Evolutionary conservation across 1,284 basidiomycete genomes (phyloP).

Genomic region (Leccinum pallidistipes): DNA sequence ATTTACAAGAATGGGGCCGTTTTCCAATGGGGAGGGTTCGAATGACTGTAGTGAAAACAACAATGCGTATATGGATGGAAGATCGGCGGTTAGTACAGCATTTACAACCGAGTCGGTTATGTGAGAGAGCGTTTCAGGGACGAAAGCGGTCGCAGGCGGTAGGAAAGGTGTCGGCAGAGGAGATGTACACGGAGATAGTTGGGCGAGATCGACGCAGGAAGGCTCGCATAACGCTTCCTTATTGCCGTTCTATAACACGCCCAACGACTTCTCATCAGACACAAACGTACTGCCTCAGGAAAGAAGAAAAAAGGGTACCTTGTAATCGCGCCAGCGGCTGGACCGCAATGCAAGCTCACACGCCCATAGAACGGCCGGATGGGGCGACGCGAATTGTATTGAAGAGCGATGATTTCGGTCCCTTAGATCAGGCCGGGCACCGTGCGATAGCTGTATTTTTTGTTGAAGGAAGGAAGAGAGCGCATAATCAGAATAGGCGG

Average conservation of each 20-base stretch:
- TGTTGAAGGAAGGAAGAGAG: not conserved
- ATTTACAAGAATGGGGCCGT: conserved; percentile 56
- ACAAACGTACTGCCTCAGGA: not conserved
- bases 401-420: conserved; percentile 69
- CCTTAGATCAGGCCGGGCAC: conserved; percentile 67
- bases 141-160: conserved; percentile 31
- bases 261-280: not conserved
- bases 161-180: conserved; percentile 10
- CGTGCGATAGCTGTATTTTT: conserved; percentile 53
- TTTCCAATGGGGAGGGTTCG: conserved; percentile 43
- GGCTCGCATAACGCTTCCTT: conserved; percentile 29
- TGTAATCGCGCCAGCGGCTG: conserved; percentile 54
- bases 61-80: conserved; percentile 51
- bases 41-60: conserved; percentile 52
- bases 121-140: conserved; percentile 38
- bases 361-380: conserved; percentile 62
- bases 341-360: conserved; percentile 66
- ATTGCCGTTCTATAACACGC: conserved; percentile 30
- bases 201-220: conserved; percentile 22
- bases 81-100: conserved; percentile 48
- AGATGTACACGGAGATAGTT: conserved; percentile 30
- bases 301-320: conserved; percentile 39
- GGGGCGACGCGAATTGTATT: conserved; percentile 61
- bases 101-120: conserved; percentile 52
- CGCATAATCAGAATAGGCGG: conserved; percentile 9